These are phyloP conservation scores for Nannizziopsis barbatae DNA, from an alignment of 2,329 filamentous ascomycete genomes.

Conservation along the genomic window DNA sequence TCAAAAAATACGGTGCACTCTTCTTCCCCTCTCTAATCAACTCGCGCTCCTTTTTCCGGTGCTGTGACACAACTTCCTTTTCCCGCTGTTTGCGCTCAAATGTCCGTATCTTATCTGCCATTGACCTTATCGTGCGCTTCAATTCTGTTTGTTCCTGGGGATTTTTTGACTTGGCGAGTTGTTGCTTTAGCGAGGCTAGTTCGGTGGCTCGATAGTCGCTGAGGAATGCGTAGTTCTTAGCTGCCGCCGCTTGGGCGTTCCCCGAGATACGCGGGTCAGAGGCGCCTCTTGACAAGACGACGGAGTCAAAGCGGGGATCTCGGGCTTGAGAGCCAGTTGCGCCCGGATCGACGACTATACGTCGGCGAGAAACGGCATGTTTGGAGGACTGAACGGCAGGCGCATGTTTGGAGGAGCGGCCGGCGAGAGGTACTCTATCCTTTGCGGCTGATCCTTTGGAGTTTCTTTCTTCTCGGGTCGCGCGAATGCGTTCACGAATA, in stretches of 20 bases:
- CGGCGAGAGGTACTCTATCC: slow-evolving; percentile 14
- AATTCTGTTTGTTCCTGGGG: slow-evolving; percentile 55
- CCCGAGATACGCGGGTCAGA: slow-evolving; percentile 35
- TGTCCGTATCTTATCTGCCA: slow-evolving; percentile 67
- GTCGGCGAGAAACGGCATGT: slow-evolving; percentile 67
- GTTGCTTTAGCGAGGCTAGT: slow-evolving; percentile 59
- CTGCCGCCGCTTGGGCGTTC: slow-evolving; percentile 35
- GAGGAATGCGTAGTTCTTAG: slow-evolving; percentile 74
- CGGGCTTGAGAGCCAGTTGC: slow-evolving; percentile 49
- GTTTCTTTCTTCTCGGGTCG: slow-evolving; percentile 34
- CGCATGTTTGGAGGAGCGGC: slow-evolving; percentile 64
- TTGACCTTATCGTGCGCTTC: slow-evolving; percentile 61
- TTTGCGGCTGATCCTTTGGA: slow-evolving; percentile 17
- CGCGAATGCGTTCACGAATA: slow-evolving; percentile 31
- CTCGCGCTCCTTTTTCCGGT: slow-evolving; percentile 74
- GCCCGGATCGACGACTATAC: slow-evolving; percentile 51
- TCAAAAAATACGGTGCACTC: slow-evolving; percentile 73
- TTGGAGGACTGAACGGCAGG: slow-evolving; percentile 74
- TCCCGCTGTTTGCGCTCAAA: slow-evolving; percentile 58
- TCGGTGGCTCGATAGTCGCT: slow-evolving; percentile 78
- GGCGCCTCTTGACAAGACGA: slow-evolving; percentile 33
- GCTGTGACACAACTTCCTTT: slow-evolving; percentile 58
- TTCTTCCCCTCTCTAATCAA: slow-evolving; percentile 74
- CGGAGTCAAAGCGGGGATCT: slow-evolving; percentile 80
- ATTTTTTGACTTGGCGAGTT: slow-evolving; percentile 58